Base-by-base conservation (phyloP, 2,329 filamentous ascomycete genomes). In the Trichoderma sp. region DNA sequence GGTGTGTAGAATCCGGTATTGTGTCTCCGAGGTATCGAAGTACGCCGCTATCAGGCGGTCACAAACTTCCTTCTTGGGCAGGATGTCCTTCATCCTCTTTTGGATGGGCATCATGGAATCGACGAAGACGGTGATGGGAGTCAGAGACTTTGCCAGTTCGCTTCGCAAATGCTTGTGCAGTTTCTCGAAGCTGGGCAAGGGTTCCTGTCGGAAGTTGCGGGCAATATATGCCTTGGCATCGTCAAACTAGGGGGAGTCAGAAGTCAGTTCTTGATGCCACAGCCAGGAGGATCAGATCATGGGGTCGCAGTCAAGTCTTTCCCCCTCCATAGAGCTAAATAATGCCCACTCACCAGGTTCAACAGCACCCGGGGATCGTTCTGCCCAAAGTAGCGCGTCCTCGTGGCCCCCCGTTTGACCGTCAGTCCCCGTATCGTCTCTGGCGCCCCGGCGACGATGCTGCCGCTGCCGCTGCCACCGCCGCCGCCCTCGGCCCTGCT, bases 61-160 rank as follows among this genome's bases (percentile, higher is more conserved):
- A 72, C 84, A 86, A 9, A 83, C 79, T 0, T 74, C 65, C 70
- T 79, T 82, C 39, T 78, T 80, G 0, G 84, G 84, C 19, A 86
- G 70, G 15, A 86, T 83, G 65, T 86, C 83, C 34, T 78, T 79
- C 84, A 86, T 86, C 54, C 84, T 82, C 71, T 84, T 84, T 64
- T 81, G 80, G 2, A 86, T 78, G 0, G 84, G 83, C 71, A 84
- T 82, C 76, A 85, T 82, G n/a, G 83, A 85, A 69, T 86, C 82
- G 30, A 85, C 83, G 69, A 82, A 86, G 39, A 86, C 83, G 3
- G 82, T 78, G 51, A 86, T 85, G 0, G 84, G 83, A 5, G 80
- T 74, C 47, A 84, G 73, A 0, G 78, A 78, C 68, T 80, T 79
- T 61, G 75, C 75, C 69, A 82, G 79, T 34, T 83, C 79, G 56